These are phyloP conservation scores for Amesomyces nigricolor DNA, from an alignment of 2,329 filamentous ascomycete species.

Conservation along the genomic window DNA sequence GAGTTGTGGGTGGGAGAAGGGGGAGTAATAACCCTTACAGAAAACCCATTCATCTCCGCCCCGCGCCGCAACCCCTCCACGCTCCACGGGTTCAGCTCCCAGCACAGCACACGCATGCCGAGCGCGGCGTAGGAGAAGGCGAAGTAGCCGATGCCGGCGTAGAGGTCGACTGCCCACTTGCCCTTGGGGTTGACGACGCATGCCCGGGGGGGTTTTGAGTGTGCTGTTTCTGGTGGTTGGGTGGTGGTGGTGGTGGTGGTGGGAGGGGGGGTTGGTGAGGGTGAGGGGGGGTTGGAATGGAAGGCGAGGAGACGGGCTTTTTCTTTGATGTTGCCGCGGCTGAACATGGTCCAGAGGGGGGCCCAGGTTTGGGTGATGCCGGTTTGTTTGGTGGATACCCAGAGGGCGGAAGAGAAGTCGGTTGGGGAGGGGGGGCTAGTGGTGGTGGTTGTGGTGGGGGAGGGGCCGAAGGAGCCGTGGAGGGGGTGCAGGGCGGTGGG, in stretches of 20 bases:
- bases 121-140: slow-evolving; percentile 73
- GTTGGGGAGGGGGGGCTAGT: slow-evolving; percentile 26
- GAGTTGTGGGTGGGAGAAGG: neutral
- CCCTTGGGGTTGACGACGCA: neutral
- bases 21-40: slow-evolving; percentile 46
- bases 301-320: slow-evolving; percentile 69
- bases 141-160: slow-evolving; percentile 93
- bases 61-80: slow-evolving; percentile 77
- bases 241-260: neutral
- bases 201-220: neutral
- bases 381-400: slow-evolving; percentile 73
- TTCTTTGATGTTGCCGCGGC: slow-evolving; percentile 81
- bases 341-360: slow-evolving; percentile 90
- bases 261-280: neutral
- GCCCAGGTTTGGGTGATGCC: slow-evolving; percentile 82
- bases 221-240: neutral
- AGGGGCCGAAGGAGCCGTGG: slow-evolving; percentile 66
- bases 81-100: slow-evolving; percentile 87
- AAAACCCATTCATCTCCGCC: slow-evolving; percentile 63
- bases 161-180: slow-evolving; percentile 68
- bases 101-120: slow-evolving; percentile 71
- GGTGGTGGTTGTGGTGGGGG: slow-evolving; percentile 15
- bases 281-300: slow-evolving; percentile 33
- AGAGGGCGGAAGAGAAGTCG: slow-evolving; percentile 66
- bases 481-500: slow-evolving; percentile 66